Conservation (phyloP, 352 stramenopile species). For the Phytophthora vignae region DNA sequence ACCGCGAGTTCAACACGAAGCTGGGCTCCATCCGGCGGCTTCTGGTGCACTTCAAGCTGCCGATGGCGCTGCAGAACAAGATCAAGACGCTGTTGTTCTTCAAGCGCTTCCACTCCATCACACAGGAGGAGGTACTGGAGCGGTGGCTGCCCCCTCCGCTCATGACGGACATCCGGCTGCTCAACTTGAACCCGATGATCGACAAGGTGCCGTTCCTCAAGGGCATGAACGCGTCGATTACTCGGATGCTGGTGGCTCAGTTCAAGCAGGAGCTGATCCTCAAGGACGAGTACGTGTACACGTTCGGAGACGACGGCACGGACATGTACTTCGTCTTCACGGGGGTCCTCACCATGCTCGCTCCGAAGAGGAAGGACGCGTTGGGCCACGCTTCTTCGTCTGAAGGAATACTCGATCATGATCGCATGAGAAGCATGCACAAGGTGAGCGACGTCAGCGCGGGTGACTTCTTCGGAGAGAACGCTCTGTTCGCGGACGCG, state of each 20-base stretch:
- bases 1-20: constrained; percentile 57
- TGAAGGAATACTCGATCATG: background rate
- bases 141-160: constrained; percentile 52
- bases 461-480: constrained; percentile 62
- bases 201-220: constrained; percentile 56
- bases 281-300: constrained; percentile 53
- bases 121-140: constrained; percentile 55
- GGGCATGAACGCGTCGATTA: constrained; percentile 44
- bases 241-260: constrained; percentile 54
- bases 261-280: constrained; percentile 49
- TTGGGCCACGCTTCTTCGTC: background rate
- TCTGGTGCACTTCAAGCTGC: constrained; percentile 55
- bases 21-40: constrained; percentile 54
- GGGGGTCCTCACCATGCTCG: constrained; percentile 41
- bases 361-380: background rate
- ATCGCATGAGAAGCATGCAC: constrained; percentile 5
- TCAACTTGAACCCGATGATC: constrained; percentile 59
- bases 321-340: constrained; percentile 70
- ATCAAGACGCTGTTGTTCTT: constrained; percentile 73
- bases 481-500: constrained; percentile 51
- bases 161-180: constrained; percentile 55
- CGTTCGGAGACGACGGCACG: constrained; percentile 43
- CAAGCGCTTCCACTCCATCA: constrained; percentile 62
- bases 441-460: constrained; percentile 52
- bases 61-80: constrained; percentile 41